Evolutionary conservation across 2,329 filamentous ascomycete species (phyloP).

Genomic region (Alternaria arborescens): DNA sequence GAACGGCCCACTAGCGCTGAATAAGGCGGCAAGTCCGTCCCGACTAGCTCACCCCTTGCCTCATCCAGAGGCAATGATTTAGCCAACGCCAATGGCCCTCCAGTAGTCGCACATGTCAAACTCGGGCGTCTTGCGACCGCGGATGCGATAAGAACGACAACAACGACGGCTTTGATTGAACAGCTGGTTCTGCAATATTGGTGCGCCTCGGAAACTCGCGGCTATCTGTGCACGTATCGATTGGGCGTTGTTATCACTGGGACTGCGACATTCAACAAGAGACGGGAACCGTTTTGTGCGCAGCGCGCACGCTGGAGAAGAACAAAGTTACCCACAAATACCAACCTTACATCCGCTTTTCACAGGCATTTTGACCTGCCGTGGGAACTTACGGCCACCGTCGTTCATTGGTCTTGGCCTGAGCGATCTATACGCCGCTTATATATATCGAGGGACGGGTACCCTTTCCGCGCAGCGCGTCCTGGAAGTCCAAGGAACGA

Average conservation of each 20-base stretch:
- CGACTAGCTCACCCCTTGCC: neutral
- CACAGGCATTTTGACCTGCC: too few relatives aligned
- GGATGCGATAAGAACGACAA: neutral
- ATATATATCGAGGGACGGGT: neutral
- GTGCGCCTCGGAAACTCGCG: neutral
- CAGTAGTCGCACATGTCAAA: conserved; percentile 1
- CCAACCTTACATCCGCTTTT: neutral
- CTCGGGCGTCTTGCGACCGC: neutral
- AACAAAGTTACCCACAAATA: neutral
- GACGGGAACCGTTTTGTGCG: neutral
- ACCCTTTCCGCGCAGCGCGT: neutral
- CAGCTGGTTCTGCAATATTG: neutral
- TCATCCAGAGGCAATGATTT: neutral
- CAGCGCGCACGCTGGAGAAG: neutral
- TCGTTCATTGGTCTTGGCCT: neutral
- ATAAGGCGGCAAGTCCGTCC: conserved; percentile 1
- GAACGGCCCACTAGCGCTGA: neutral
- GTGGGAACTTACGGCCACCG: neutral
- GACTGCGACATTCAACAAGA: neutral
- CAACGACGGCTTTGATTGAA: neutral
- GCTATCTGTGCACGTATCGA: neutral
- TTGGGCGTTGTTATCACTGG: neutral
- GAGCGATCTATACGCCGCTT: neutral
- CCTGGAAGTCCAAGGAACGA: neutral
- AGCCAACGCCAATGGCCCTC: neutral